Conservation (phyloP, 768 basidiomycete genomes). For the Omphalotus guepiniiformis region DNA sequence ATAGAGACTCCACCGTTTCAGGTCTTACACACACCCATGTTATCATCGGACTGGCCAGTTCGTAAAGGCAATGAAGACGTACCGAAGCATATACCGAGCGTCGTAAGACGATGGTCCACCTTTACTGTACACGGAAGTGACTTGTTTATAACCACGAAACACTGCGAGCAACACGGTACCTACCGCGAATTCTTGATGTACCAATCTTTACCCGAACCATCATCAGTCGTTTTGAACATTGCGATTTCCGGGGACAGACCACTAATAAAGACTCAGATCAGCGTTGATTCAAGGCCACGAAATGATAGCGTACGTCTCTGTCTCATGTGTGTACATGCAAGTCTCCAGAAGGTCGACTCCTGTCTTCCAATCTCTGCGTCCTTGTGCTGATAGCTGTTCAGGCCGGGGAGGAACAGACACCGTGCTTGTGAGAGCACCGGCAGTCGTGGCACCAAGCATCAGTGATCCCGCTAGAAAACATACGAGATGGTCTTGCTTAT, state of each 20-base stretch:
- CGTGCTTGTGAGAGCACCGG: constrained; percentile 31
- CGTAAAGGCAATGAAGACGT: not conserved
- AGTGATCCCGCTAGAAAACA: constrained; percentile 79
- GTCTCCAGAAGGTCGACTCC: constrained; percentile 65
- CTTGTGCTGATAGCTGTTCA: constrained; percentile 40
- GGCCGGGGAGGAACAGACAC: constrained; percentile 51
- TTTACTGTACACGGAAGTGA: constrained; percentile 8
- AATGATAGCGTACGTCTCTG: constrained; percentile 43
- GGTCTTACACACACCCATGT: no score
- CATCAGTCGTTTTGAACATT: constrained; percentile 46
- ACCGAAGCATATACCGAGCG: constrained; percentile 22
- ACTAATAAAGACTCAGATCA: constrained; percentile 24
- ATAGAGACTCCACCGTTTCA: constrained; percentile 76
- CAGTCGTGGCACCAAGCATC: constrained; percentile 63
- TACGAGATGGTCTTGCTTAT: constrained; percentile 79
- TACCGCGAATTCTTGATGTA: constrained; percentile 61
- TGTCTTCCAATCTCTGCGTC: constrained; percentile 59
- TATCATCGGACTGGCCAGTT: constrained; percentile 7
- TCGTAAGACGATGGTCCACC: constrained; percentile 19
- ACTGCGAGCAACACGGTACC: constrained; percentile 9
- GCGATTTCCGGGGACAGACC: constrained; percentile 70
- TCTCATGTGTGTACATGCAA: constrained; percentile 64
- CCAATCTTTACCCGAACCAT: constrained; percentile 49
- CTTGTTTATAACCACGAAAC: not conserved
- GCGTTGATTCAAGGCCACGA: not conserved